A percentile compares a stretch with the other conserved stretches of the same genome.
Evolutionary conservation across 345 rosid species (phyloP).

Genomic region (Eucalyptus brandiana): DNA sequence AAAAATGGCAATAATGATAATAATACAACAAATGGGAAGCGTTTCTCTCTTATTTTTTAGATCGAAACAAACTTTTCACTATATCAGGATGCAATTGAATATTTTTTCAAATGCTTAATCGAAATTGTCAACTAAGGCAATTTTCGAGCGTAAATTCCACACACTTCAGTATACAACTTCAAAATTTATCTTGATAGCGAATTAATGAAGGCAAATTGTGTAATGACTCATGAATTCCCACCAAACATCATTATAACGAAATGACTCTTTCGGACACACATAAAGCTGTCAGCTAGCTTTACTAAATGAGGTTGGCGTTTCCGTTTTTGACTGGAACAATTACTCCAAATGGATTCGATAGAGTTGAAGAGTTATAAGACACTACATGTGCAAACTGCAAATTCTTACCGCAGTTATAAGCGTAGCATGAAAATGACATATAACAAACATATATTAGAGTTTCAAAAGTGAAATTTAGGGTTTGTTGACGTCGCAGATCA

Average conservation of each 20-base stretch:
- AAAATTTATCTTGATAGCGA: not conserved
- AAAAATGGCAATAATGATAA: not conserved
- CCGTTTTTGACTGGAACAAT: not conserved
- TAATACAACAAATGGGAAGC: not conserved
- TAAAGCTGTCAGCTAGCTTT: not conserved
- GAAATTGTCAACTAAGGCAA: not conserved
- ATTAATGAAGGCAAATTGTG: not conserved
- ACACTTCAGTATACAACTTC: not conserved
- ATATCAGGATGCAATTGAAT: not conserved
- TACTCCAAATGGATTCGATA: not conserved
- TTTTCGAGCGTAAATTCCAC: not conserved
- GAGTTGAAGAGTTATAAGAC: not conserved
- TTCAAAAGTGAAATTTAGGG: not conserved
- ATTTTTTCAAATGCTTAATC: not conserved
- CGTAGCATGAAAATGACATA: not conserved
- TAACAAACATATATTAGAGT: not conserved
- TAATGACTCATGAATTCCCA: not conserved
- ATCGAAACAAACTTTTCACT: not conserved
- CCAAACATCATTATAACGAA: not conserved
- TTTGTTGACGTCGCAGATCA: not conserved
- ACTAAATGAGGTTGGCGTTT: not conserved
- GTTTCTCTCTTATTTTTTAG: not conserved
- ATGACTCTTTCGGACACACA: not conserved
- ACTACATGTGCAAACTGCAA: not conserved
- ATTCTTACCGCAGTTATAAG: not conserved